Base-by-base conservation (phyloP, 257 asterid species). In the Cynanchum wilfordii region DNA sequence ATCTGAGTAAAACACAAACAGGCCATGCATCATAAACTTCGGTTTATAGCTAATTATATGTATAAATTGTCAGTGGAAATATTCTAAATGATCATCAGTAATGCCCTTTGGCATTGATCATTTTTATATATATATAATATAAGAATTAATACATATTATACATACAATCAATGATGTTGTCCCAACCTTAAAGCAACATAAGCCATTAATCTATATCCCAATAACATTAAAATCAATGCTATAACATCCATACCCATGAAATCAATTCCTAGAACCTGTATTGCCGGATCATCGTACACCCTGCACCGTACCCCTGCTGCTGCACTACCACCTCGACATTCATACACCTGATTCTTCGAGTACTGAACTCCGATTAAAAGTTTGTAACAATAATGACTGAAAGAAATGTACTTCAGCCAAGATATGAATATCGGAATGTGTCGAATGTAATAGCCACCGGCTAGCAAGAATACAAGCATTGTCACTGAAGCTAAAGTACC, bases 341-440 rank as follows among this genome's bases (percentile, higher is more conserved):
- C 90, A 68, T 90, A 90, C 6, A 89, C 63, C 71, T 90, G 90
- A 52, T 76, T 67, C 44, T 59, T 73, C 3, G 86, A 77, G 56
- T 89, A 92, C 51, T 92, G 98, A 71, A 87, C 91, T 66, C 88
- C 93, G 1, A 90, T 84, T 0, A 93, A 86, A 57, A 90, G 93
- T 75, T 82, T 89, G 62, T 93, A 93, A 20, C 89, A 82, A 51
- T 85, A 87, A 71, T 90, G 97, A 57, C 90, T 84, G 55, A 93
- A 89, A 0, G 98, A 90, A 1, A 88, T 9, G 70, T 89, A 93
- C 52, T 90, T 93, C 77, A 90, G 17, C 97, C 98, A 90, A 10
- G 70, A 76, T 2, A 93, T 78, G 63, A 90, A 93, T 0, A 70
- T 13, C 0, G 98, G 95, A 10, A 93, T 87, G n/a, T 93, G 93